These are phyloP conservation scores for Dendrocalamus latiflorus DNA, from an alignment of 202 grass and related monocot species.

Conservation along the genomic window DNA sequence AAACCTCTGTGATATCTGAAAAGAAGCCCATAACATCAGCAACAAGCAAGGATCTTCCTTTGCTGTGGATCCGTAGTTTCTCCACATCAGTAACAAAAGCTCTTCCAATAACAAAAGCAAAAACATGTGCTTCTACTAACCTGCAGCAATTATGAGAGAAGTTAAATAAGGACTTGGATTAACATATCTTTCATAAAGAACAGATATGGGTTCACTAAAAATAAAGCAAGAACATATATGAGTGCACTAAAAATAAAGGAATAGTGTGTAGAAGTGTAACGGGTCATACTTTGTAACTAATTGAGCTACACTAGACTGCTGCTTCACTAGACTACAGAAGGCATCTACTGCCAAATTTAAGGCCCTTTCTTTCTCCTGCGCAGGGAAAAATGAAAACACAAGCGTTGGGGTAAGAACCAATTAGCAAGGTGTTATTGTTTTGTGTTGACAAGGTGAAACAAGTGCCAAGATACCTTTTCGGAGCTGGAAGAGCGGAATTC, in stretches of 20 bases:
- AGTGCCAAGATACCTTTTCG: slow-evolving; percentile 61
- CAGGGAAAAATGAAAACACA: slow-evolving; percentile 27
- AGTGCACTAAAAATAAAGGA: too few relatives aligned
- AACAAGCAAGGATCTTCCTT: slow-evolving; percentile 77
- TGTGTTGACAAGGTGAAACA: slow-evolving; percentile 23
- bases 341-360: slow-evolving; percentile 91
- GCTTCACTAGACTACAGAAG: slow-evolving; percentile 99
- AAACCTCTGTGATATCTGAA: slow-evolving; percentile 81
- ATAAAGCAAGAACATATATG: too few relatives aligned
- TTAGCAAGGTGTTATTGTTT: slow-evolving; percentile 17
- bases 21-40: slow-evolving; percentile 82
- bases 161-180: background rate
- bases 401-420: slow-evolving; percentile 21
- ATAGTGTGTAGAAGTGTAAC: slow-evolving; percentile 14
- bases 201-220: slow-evolving; percentile 28
- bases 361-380: slow-evolving; percentile 98
- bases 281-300: slow-evolving; percentile 83
- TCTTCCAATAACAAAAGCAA: slow-evolving; percentile 99
- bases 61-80: slow-evolving; percentile 89
- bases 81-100: slow-evolving; percentile 98
- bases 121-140: slow-evolving; percentile 98
- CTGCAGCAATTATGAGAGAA: slow-evolving; percentile 44
- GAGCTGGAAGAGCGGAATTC: slow-evolving; percentile 98
- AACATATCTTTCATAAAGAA: slow-evolving; percentile 14
- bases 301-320: slow-evolving; percentile 86